A percentile compares a stretch with the other conserved stretches of the same genome.
Conservation (phyloP, 306 rosid genomes). For the Pyrus bretschneideri region DNA sequence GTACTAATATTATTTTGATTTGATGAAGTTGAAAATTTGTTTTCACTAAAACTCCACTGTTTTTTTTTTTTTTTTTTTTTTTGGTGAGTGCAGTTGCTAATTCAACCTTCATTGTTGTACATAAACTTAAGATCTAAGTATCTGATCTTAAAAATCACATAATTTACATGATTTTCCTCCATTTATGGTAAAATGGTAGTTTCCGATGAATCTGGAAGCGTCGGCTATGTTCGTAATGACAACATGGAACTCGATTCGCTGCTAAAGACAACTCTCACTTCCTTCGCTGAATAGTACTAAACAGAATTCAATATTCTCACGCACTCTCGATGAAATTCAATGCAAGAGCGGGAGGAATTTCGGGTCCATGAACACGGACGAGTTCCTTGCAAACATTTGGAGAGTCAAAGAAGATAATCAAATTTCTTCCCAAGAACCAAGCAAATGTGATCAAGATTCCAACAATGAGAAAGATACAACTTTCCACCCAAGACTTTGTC, state of each 20-base stretch:
- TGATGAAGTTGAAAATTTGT: background rate
- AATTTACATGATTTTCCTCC: background rate
- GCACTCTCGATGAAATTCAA: conserved; percentile 50
- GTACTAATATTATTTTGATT: background rate
- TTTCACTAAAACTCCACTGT: background rate
- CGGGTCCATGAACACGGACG: conserved; percentile 70
- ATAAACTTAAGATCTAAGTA: background rate
- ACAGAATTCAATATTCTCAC: conserved; percentile 35
- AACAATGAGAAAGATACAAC: background rate
- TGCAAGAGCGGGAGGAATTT: conserved; percentile 44
- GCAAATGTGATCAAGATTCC: background rate
- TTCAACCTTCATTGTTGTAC: background rate
- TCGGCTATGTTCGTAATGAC: background rate
- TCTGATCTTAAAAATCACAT: background rate
- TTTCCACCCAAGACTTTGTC: background rate
- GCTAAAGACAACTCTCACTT: conserved; percentile 7
- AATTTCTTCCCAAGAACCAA: background rate
- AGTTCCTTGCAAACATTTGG: conserved; percentile 63
- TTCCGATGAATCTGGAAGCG: background rate
- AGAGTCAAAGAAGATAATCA: conserved; percentile 44
- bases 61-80: too few relatives aligned
- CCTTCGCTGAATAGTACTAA: conserved; percentile 10
- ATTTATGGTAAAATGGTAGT: conserved; percentile 4
- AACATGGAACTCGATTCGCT: background rate
- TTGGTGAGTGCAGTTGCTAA: background rate